A percentile compares a stretch with the other conserved stretches of the same genome.
Conservation (phyloP, 2,329 filamentous ascomycete genomes). For the Epichloe glyceriae region DNA sequence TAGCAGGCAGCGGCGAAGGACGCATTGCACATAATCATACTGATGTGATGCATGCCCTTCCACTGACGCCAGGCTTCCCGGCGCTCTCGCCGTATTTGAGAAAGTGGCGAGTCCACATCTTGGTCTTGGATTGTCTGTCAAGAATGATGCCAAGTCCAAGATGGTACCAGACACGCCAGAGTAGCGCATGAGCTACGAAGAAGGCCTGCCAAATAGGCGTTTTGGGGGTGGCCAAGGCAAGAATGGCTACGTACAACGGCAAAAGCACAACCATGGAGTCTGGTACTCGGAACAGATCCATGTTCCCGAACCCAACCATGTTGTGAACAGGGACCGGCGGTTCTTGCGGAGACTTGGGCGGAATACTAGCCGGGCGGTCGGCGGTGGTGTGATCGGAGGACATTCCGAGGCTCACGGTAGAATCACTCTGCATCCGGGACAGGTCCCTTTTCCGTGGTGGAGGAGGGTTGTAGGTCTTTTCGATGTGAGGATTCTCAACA, state of each 20-base stretch:
- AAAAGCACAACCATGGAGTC: constrained; percentile 72
- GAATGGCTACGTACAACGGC: constrained; percentile 57
- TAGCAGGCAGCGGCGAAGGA: constrained; percentile 84
- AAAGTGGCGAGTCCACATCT: constrained; percentile 94
- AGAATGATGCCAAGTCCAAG: constrained; percentile 78
- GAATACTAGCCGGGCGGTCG: constrained; percentile 13
- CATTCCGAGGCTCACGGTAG: constrained; percentile 14
- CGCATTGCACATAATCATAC: constrained; percentile 77
- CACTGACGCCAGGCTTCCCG: constrained; percentile 94
- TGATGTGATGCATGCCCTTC: constrained; percentile 92
- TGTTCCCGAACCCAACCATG: constrained; percentile 67
- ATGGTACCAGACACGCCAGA: constrained; percentile 87
- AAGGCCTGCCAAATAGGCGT: constrained; percentile 62
- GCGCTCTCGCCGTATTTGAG: constrained; percentile 88
- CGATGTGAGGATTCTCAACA: constrained; percentile 95
- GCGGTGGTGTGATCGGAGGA: constrained; percentile 11
- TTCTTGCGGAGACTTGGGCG: constrained; percentile 15
- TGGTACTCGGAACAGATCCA: constrained; percentile 78
- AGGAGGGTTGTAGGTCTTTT: constrained; percentile 91
- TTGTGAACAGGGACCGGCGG: constrained; percentile 63
- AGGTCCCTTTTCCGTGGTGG: constrained; percentile 50
- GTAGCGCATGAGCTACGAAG: constrained; percentile 67
- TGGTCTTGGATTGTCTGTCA: constrained; percentile 73
- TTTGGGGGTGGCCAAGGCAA: constrained; percentile 65
- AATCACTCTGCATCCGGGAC: constrained; percentile 20